phyloP scores from a whole-genome alignment of 768 basidiomycete genomes.

The Coprinellus aureogranulatus region DNA sequence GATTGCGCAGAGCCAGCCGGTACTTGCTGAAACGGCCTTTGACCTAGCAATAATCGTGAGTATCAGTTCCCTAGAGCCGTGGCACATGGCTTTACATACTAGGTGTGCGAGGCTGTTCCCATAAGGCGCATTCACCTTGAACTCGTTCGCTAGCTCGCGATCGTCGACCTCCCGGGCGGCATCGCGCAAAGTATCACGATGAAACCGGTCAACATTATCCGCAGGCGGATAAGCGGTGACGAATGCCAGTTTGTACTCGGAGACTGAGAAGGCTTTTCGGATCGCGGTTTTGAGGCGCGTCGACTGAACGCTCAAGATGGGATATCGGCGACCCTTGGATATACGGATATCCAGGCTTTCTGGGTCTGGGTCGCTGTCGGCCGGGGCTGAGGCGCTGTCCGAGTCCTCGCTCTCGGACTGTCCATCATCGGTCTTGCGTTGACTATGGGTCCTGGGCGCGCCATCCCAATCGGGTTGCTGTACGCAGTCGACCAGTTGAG shows the following conservation, averaged over 20 bases:
- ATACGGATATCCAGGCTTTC: not conserved
- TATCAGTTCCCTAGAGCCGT: not conserved
- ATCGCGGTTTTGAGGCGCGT: not conserved
- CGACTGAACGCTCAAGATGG: not conserved
- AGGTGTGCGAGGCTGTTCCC: not conserved
- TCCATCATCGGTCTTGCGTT: too few relatives aligned
- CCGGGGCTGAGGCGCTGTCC: too few relatives aligned
- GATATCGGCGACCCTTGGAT: not conserved
- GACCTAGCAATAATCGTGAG: not conserved
- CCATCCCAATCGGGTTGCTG: too few relatives aligned
- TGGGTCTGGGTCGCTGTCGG: too few relatives aligned
- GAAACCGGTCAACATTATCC: not conserved
- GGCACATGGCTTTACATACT: not conserved
- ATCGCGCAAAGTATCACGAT: not conserved
- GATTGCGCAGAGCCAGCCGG: not conserved
- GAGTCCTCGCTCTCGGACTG: too few relatives aligned
- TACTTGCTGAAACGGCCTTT: not conserved
- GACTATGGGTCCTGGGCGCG: too few relatives aligned
- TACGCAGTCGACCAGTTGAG: too few relatives aligned
- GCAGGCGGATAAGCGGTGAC: not conserved
- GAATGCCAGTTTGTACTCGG: not conserved
- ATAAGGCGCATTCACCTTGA: not conserved
- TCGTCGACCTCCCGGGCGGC: not conserved
- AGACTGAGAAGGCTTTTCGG: not conserved
- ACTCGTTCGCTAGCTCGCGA: not conserved